Base-by-base conservation (phyloP, 1,284 basidiomycete genomes). In the Ganoderma lingzhi region DNA sequence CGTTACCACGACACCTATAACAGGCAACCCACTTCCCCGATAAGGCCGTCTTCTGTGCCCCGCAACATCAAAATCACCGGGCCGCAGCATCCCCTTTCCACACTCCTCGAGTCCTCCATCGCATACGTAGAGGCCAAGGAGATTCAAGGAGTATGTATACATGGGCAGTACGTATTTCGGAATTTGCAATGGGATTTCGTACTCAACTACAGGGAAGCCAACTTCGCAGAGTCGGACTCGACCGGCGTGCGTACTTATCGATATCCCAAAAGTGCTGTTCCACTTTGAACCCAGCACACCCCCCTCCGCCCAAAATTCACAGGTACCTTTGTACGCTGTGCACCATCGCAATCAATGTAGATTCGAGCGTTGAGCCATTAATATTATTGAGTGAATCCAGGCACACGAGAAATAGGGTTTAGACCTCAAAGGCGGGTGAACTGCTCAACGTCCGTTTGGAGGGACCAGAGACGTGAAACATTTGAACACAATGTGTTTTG, bases 21-120 rank as follows among this genome's bases (percentile, higher is more conserved):
- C 53, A 51, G 56, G 64, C 64, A 66, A 71, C 64, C 44, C 48
- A 37, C 32, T 42, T 63, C 3, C 70, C 14, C 63, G 61, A 68
- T 61, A 55, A 42, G 15, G 53, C 23, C 19, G 17, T 59, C 66
- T 12, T 35, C 69, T 62, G 9, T 41, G 39, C 39, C 35, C 65
- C 71, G 71, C 71, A 67, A 19, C 23, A 65, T 62, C 59, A 55
- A 28, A 60, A 58, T 72, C 69, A 48, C 69, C 66, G 69, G 66
- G 8, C 68, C 59, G n/a, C 32, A 51, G 23, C 48, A 12, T 51
- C 10, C 9, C 56, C 19, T 39, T 37, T 6, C 35, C 8, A 8
- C 19, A 37, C 35, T 32, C 19, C 8, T 6, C n/a, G n/a, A n/a
- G n/a, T n/a, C n/a, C n/a, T n/a, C 9, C 56, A 19, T 35, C 19